Base-by-base conservation (phyloP, 192 early-diverging fungal species). In the Dimargaris cristalligena region DNA sequence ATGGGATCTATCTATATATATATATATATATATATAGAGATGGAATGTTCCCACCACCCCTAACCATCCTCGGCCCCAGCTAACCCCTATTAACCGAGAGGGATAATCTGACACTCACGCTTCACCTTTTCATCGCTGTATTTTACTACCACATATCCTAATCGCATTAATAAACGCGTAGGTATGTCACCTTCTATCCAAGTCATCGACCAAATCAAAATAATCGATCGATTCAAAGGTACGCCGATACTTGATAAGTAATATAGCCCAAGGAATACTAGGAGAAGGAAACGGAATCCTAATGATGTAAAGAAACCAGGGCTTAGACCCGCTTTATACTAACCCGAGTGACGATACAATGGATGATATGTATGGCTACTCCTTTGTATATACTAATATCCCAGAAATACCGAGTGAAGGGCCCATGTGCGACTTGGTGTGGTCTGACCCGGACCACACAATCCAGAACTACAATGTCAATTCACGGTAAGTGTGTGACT, bases 401-500 rank as follows among this genome's bases (percentile, higher is more conserved):
- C 54, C 65, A 87, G 90, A 92, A 66, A 90, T 92, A 41, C 90
- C 90, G n/a, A 88, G 90, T 62, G 90, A 92, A 70, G 90, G 88
- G 26, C 77, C 89, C n/a, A 92, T 92, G 87, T 86, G 89, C 20
- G 90, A 92, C 67, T 67, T 92, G n/a, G 90, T 92, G 20, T 92
- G 90, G 89, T 87, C 84, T 28, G 89, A 92, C 69, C 88, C 88
- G 2, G 82, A 84, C 38, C 80, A 83, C 13, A 78, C n/a, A n/a
- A n/a, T n/a, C n/a, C n/a, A n/a, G n/a, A n/a, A n/a, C n/a, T n/a
- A n/a, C n/a, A n/a, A n/a, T n/a, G n/a, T n/a, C n/a, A n/a, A n/a
- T n/a, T n/a, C n/a, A n/a, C n/a, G n/a, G n/a, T n/a, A n/a, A n/a
- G n/a, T n/a, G n/a, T n/a, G n/a, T n/a, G n/a, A n/a, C n/a, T n/a